Percentiles rank a stretch among this genome's conserved stretches.
Evolutionary conservation across 768 basidiomycete species (phyloP).

Genomic region (Rhodotorula taiwanensis): DNA sequence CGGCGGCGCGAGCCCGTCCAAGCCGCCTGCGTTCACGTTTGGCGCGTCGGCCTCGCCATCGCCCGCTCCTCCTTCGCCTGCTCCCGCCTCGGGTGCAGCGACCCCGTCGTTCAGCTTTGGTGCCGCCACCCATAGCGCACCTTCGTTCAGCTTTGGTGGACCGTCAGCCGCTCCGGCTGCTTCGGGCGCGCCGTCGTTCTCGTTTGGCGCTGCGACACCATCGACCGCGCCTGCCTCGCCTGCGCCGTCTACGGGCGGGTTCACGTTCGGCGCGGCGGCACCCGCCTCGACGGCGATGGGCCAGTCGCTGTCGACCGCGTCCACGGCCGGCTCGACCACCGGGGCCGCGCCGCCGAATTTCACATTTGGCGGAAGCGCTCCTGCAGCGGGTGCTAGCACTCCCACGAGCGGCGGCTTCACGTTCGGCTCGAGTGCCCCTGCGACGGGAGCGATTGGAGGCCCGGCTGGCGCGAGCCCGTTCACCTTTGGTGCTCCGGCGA

Average conservation of each 20-base stretch:
- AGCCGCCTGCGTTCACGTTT: neutral
- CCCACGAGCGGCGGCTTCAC: conserved; percentile 3
- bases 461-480: neutral
- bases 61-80: neutral
- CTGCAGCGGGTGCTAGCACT: neutral
- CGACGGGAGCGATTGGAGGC: neutral
- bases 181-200: conserved; percentile 1
- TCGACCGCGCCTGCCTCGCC: neutral
- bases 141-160: neutral
- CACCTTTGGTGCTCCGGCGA: neutral
- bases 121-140: neutral
- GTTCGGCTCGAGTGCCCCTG: neutral
- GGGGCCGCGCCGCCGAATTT: conserved; percentile 1
- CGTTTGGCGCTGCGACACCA: neutral
- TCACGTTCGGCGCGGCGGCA: conserved; percentile 16
- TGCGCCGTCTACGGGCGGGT: neutral
- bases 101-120: conserved; percentile 18
- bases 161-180: neutral
- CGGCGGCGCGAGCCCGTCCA: neutral
- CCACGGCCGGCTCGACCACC: neutral
- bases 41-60: conserved; percentile 6
- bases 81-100: conserved; percentile 6
- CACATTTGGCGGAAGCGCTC: conserved; percentile 14
- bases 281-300: conserved; percentile 1
- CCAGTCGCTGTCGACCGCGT: neutral